phyloP scores from a whole-genome alignment of 2,329 filamentous ascomycete species.

The Cryphonectria carpinicola region DNA sequence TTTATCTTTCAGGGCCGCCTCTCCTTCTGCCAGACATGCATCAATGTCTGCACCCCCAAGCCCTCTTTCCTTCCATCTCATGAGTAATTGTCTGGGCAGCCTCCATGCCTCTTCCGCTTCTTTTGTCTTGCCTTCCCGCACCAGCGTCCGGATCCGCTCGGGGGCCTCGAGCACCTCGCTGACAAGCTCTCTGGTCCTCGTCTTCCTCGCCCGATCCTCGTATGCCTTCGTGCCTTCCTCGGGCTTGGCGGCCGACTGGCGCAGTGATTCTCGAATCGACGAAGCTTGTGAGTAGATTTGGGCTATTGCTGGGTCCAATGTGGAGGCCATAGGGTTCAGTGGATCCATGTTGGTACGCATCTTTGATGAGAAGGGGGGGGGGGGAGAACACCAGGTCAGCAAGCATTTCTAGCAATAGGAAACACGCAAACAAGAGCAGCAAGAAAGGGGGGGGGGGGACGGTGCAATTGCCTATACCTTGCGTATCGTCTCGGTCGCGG shows the following conservation, averaged over 20 bases:
- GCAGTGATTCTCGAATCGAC: slow-evolving; percentile 57
- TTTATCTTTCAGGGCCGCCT: slow-evolving; percentile 47
- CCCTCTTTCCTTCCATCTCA: slow-evolving; percentile 58
- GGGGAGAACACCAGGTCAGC: neutral
- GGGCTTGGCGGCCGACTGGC: slow-evolving; percentile 51
- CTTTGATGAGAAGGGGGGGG: slow-evolving; percentile 37
- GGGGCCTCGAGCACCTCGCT: slow-evolving; percentile 66
- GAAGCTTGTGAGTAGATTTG: slow-evolving; percentile 70
- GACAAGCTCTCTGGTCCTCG: slow-evolving; percentile 59
- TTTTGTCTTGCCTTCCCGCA: slow-evolving; percentile 61
- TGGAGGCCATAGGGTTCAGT: slow-evolving; percentile 72
- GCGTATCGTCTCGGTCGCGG: slow-evolving; percentile 94
- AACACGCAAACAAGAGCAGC: neutral
- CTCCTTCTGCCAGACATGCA: slow-evolving; percentile 58
- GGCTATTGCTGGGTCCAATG: slow-evolving; percentile 72
- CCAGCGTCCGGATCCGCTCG: slow-evolving; percentile 59
- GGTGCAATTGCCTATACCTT: slow-evolving; percentile 56
- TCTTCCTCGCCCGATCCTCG: slow-evolving; percentile 41
- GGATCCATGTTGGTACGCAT: slow-evolving; percentile 85
- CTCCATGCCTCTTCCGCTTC: slow-evolving; percentile 64
- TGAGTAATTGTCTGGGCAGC: slow-evolving; percentile 54
- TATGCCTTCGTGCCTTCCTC: slow-evolving; percentile 44
- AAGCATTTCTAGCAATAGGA: neutral
- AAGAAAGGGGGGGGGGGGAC: neutral
- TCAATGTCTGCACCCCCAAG: slow-evolving; percentile 59